Evolutionary conservation across 306 rosid genomes (phyloP).

Genomic region (Amphicarpaea edgeworthii): DNA sequence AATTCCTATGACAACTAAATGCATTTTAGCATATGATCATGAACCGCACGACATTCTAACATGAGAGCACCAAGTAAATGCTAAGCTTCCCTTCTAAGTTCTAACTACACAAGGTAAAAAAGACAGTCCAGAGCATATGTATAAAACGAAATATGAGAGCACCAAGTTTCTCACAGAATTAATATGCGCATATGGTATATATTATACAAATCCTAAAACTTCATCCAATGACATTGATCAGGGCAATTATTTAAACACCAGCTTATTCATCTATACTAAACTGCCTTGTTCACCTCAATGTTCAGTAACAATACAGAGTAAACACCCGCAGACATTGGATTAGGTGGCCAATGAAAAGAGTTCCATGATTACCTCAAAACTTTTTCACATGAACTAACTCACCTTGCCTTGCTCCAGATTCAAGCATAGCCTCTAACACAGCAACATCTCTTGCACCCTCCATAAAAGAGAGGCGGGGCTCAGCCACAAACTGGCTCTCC

Average conservation of each 20-base stretch:
- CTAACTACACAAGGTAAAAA: too few relatives aligned
- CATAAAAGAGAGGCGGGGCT: slow-evolving; percentile 75
- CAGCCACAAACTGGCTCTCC: slow-evolving; percentile 60
- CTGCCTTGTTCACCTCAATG: neutral
- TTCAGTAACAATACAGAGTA: slow-evolving; percentile 14
- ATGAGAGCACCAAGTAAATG: too few relatives aligned
- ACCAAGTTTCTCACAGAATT: neutral
- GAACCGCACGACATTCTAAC: too few relatives aligned
- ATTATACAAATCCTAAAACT: slow-evolving; percentile 31
- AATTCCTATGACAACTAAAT: too few relatives aligned
- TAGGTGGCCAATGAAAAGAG: slow-evolving; percentile 16
- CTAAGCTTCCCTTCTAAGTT: too few relatives aligned
- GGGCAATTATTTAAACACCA: neutral
- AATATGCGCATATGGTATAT: slow-evolving; percentile 8
- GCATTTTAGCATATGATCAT: too few relatives aligned
- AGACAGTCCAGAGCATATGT: too few relatives aligned
- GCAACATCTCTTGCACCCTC: slow-evolving; percentile 98
- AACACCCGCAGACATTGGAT: slow-evolving; percentile 30
- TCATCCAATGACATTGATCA: slow-evolving; percentile 27
- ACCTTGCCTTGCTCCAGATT: slow-evolving; percentile 82
- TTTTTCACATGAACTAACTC: slow-evolving; percentile 72
- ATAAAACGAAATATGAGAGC: slow-evolving; percentile 9
- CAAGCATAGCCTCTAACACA: slow-evolving; percentile 92
- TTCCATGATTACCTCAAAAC: slow-evolving; percentile 57
- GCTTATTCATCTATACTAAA: slow-evolving; percentile 34